These are phyloP conservation scores for Globisporangium spiculum DNA, from an alignment of 352 stramenopile species.

Conservation along the genomic window DNA sequence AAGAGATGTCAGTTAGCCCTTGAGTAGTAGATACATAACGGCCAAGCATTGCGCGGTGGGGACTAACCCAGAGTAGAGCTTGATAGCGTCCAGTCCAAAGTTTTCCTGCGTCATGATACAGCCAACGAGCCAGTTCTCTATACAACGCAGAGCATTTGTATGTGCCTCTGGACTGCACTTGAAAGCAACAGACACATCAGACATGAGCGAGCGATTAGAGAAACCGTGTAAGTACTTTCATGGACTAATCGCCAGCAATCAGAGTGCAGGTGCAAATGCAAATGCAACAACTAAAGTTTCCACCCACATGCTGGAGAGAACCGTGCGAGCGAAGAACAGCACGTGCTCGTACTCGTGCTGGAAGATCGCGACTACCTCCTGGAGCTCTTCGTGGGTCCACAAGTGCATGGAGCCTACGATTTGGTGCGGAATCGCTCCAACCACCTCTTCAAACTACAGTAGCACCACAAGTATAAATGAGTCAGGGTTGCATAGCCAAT, in stretches of 20 bases:
- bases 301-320: slow-evolving; percentile 44
- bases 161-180: slow-evolving; percentile 33
- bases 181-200: slow-evolving; percentile 6
- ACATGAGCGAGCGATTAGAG: slow-evolving; percentile 13
- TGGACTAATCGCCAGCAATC: neutral
- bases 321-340: slow-evolving; percentile 35
- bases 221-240: neutral
- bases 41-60: neutral
- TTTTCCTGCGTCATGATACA: slow-evolving; percentile 39
- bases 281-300: neutral
- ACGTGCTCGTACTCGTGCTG: slow-evolving; percentile 39
- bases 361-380: slow-evolving; percentile 30
- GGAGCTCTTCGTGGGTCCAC: slow-evolving; percentile 28
- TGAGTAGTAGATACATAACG: too few species aligned
- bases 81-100: slow-evolving; percentile 47
- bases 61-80: slow-evolving; percentile 38
- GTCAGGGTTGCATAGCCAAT: neutral
- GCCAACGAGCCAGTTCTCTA: slow-evolving; percentile 66
- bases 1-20: too few species aligned
- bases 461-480: neutral
- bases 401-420: slow-evolving; percentile 26
- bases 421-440: slow-evolving; percentile 48
- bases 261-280: neutral
- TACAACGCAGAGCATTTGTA: slow-evolving; percentile 45
- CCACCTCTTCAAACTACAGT: slow-evolving; percentile 41